phyloP scores from a whole-genome alignment of 1,284 basidiomycete genomes.

The Ustilago bromivora region DNA sequence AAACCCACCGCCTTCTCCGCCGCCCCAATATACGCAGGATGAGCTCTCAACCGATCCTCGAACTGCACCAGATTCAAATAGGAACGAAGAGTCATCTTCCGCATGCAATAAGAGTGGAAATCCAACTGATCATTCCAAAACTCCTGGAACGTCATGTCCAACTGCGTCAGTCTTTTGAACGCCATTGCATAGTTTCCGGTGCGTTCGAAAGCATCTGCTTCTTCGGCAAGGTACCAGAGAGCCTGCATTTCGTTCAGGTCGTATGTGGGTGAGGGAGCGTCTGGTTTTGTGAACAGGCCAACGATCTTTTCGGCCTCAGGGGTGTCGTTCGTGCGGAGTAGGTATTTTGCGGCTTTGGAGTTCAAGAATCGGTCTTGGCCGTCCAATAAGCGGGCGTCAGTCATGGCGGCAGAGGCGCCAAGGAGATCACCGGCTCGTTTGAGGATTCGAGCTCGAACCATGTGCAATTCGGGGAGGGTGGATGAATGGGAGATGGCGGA shows the following conservation, averaged over 20 bases:
- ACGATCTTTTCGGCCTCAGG: slow-evolving; percentile 71
- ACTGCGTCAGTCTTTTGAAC: slow-evolving; percentile 84
- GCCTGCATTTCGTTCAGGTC: slow-evolving; percentile 98
- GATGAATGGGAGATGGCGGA: slow-evolving; percentile 85
- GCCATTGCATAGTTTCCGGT: slow-evolving; percentile 81
- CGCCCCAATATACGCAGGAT: slow-evolving; percentile 82
- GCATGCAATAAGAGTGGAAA: slow-evolving; percentile 94
- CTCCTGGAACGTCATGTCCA: slow-evolving; percentile 86
- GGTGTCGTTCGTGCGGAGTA: slow-evolving; percentile 79
- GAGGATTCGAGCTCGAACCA: slow-evolving; percentile 84
- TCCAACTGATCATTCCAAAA: slow-evolving; percentile 97
- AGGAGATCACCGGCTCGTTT: slow-evolving; percentile 86
- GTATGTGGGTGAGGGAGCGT: slow-evolving; percentile 77
- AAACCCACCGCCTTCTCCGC: slow-evolving; percentile 80
- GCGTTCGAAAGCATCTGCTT: slow-evolving; percentile 79
- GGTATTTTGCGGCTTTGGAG: slow-evolving; percentile 92
- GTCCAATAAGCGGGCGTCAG: slow-evolving; percentile 87
- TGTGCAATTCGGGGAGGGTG: slow-evolving; percentile 90
- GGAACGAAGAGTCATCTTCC: slow-evolving; percentile 86
- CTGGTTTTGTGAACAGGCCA: slow-evolving; percentile 66
- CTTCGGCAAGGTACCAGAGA: slow-evolving; percentile 85
- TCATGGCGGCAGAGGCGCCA: slow-evolving; percentile 81
- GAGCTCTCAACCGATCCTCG: slow-evolving; percentile 82
- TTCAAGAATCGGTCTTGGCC: slow-evolving; percentile 97
- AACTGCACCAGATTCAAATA: slow-evolving; percentile 84